Evolutionary conservation across 345 rosid genomes (phyloP).

Genomic region (Xanthoceras sorbifolium): DNA sequence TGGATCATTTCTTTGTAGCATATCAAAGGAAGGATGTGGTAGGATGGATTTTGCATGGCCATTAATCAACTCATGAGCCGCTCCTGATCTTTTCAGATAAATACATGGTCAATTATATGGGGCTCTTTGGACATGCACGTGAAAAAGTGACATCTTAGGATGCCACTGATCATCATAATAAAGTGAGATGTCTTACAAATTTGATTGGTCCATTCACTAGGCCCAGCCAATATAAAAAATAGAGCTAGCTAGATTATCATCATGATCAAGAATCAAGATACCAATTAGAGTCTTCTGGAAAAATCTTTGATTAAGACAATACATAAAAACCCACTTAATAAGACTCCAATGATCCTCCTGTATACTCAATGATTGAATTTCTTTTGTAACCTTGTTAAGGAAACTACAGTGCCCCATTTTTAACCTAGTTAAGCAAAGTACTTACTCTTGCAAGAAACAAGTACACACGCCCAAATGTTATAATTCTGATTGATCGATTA

Average conservation of each 20-base stretch:
- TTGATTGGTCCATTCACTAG: conserved; percentile 29
- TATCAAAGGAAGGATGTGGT: not conserved
- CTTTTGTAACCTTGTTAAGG: conserved; percentile 22
- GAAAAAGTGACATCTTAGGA: conserved; percentile 36
- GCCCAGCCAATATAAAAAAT: conserved; percentile 19
- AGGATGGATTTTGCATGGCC: not conserved
- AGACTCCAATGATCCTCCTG: not conserved
- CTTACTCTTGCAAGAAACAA: not conserved
- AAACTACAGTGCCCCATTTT: conserved; percentile 11
- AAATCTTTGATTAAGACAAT: conserved; percentile 10
- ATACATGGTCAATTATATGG: conserved; percentile 11
- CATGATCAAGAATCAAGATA: not conserved
- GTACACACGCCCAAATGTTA: not conserved
- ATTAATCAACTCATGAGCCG: not conserved
- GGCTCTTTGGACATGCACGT: conserved; percentile 22
- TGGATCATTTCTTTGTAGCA: too few relatives aligned
- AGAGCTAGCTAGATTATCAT: not conserved
- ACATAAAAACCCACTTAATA: conserved; percentile 12
- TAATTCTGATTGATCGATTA: not conserved
- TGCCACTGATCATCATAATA: conserved; percentile 24
- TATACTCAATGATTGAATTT: conserved; percentile 9
- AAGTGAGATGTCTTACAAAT: conserved; percentile 16
- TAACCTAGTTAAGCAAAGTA: conserved; percentile 14
- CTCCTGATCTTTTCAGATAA: not conserved
- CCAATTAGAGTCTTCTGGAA: not conserved